Evolutionary conservation across 176 grass and related monocot genomes (phyloP).

Genomic region (Elaeis guineensis): DNA sequence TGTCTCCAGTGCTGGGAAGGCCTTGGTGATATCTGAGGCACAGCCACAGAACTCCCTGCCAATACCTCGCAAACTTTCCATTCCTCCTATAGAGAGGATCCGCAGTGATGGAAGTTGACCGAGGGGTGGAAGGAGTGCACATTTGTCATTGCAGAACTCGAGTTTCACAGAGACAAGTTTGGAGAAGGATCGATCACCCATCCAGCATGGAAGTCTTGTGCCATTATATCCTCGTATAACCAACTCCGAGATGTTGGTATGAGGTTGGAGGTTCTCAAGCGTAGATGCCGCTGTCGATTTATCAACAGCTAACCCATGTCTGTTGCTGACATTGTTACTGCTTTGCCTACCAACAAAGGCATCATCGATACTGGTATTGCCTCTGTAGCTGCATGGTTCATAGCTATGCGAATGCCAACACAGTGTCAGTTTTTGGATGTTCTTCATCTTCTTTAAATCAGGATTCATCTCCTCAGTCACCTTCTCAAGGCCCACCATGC

Average conservation of each 20-base stretch:
- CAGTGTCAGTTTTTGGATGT: constrained; percentile 11
- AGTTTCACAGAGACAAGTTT: constrained; percentile 8
- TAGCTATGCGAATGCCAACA: neutral
- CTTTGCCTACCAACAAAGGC: neutral
- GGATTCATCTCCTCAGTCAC: neutral
- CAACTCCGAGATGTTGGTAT: neutral
- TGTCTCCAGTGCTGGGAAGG: constrained; percentile 13
- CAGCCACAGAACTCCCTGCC: constrained; percentile 8
- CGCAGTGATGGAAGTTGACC: constrained; percentile 26
- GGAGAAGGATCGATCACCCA: constrained; percentile 23
- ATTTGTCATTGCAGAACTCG: neutral
- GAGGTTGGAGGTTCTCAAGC: neutral
- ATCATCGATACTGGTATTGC: too few species aligned
- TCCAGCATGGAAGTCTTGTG: constrained; percentile 17
- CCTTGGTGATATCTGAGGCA: neutral
- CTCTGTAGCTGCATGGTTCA: too few species aligned
- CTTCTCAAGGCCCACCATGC: constrained; percentile 13
- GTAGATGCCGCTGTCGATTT: too few species aligned
- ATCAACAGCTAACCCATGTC: neutral
- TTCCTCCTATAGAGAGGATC: constrained; percentile 5
- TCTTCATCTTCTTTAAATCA: constrained; percentile 11
- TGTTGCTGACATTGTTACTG: neutral
- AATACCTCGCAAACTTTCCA: neutral
- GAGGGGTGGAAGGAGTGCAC: constrained; percentile 15
- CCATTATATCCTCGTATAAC: neutral